Evolutionary conservation across 2,329 filamentous ascomycete genomes (phyloP).

Genomic region (Cladorrhinum sp.): DNA sequence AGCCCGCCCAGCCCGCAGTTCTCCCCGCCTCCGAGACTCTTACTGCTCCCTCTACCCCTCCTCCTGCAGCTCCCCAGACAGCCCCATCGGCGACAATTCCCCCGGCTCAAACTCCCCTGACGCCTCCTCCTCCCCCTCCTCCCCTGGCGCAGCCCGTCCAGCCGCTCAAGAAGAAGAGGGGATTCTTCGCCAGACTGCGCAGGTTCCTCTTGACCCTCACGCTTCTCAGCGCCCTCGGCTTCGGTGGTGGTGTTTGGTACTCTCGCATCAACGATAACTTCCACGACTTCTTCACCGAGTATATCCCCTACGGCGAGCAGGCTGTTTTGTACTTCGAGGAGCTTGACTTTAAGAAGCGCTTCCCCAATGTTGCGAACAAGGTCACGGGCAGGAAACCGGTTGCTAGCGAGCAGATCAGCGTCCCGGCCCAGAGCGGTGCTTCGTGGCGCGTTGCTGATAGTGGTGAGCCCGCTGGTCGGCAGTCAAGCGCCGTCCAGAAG

Average conservation of each 20-base stretch:
- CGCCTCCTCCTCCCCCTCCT: constrained; percentile 40
- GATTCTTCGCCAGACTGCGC: constrained; percentile 68
- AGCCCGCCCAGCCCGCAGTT: constrained; percentile 45
- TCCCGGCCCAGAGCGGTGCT: constrained; percentile 81
- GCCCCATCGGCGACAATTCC: constrained; percentile 39
- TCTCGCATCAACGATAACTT: constrained; percentile 94
- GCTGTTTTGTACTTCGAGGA: constrained; percentile 95
- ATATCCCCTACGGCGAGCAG: constrained; percentile 90
- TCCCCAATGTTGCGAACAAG: constrained; percentile 51
- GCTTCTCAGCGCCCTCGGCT: constrained; percentile 72
- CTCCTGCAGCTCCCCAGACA: constrained; percentile 35
- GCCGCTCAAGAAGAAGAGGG: constrained; percentile 55
- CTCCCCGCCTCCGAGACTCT: constrained; percentile 54
- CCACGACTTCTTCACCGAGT: constrained; percentile 97
- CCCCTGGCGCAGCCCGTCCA: constrained; percentile 35
- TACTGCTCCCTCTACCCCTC: constrained; percentile 45
- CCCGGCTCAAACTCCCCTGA: constrained; percentile 38
- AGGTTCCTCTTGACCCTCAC: constrained; percentile 75
- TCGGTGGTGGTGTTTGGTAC: constrained; percentile 87
- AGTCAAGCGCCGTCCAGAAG: constrained; percentile 56
- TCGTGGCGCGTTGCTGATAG: constrained; percentile 73
- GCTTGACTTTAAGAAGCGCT: constrained; percentile 84
- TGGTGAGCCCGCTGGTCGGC: constrained; percentile 53
- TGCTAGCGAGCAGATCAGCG: constrained; percentile 70
- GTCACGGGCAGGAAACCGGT: constrained; percentile 52